Base-by-base conservation (phyloP, 441 rosid species). In the Raphanus hybrid region DNA sequence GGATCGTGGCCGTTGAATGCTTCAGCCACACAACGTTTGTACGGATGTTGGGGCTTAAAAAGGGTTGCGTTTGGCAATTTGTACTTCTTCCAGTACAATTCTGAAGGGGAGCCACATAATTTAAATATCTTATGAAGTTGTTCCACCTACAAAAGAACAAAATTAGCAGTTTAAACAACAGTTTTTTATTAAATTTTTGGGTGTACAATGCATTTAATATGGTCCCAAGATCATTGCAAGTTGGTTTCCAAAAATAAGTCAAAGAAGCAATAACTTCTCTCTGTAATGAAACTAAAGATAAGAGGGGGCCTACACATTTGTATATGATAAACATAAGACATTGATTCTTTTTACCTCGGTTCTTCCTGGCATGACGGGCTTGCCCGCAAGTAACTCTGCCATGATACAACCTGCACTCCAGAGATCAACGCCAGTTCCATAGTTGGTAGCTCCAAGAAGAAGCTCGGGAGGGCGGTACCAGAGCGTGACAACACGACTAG, bases 321-420 rank as follows among this genome's bases (percentile, higher is more conserved):
- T 29, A 29, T 29, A 29, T 29, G 34, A 29, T 29, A 3, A 29
- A 29, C 0, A 29, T 5, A 29, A 35, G 0, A 48, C 54, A 48
- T n/a, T 12, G 16, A 12, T 48, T 48, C 16, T 12, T 8, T 18
- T 45, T 86, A 92, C 98, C 96, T 93, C 97, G 3, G 97, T 92
- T 68, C 96, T 78, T 57, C 98, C 98, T 0, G 94, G 97, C 93
- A 93, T 88, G 77, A 93, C 89, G n/a, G 98, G 96, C 81, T 90
- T 89, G 76, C 97, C 97, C 69, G 91, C 84, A 39, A 94, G 91
- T 78, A 94, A 78, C 87, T 94, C 98, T 0, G 97, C 97, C 91
- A 94, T 71, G 78, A 94, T 91, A 82, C 98, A 94, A 73, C 98
- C 98, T 2, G 97, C 94, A 84, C 98, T 94, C 98, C 98, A 94